Evolutionary conservation across 1,284 basidiomycete genomes (phyloP), one percentile per base, ranked within the genome.

Genomic region (Pyrrhoderma noxium): DNA sequence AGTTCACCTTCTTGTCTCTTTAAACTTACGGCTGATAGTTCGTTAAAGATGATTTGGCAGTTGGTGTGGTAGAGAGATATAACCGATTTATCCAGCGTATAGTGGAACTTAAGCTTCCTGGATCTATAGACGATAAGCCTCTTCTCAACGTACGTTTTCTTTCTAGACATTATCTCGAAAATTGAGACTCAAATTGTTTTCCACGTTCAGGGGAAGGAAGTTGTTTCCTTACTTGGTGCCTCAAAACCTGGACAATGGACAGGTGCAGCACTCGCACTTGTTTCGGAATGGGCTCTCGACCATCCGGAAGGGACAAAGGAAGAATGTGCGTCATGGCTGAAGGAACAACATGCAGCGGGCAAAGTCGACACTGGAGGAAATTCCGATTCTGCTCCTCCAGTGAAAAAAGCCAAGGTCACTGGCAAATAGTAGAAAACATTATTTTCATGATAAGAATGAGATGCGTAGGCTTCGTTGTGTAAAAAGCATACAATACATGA

Each of bases 221-320:
- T 93, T 40, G 69, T 78, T 4, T 57, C 68, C 21, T 63, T 80
- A 3, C 71, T 94, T 7, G 72, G 70, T 1, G 71, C 70, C 8
- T 67, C 69, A 2, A 76, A 72, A 56, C 75, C 83, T 1, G 89
- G 90, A 1, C 76, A 78, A 1, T 85, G 89, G 80, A 79, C 83
- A 4, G 75, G 79, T 23, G 66, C 73, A 21, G 74, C 85, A 16
- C 71, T 89, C n/a, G 67, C 73, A 16, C 75, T 73, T 36, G 74
- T 95, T 38, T 64, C 89, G 19, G 77, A 82, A 55, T 95, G 90
- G 89, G 91, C 93, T 63, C 74, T 96, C 9, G 81, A 79, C 35
- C 70, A 92, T 63, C 89, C 92, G 0, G 61, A 71, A 1, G 75
- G 73, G 0, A 77, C 78, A 1, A 77, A 78, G 60, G 82, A 80